Evolutionary conservation across 495 filamentous ascomycete species (phyloP).

Genomic region (Penicilliopsis zonata): DNA sequence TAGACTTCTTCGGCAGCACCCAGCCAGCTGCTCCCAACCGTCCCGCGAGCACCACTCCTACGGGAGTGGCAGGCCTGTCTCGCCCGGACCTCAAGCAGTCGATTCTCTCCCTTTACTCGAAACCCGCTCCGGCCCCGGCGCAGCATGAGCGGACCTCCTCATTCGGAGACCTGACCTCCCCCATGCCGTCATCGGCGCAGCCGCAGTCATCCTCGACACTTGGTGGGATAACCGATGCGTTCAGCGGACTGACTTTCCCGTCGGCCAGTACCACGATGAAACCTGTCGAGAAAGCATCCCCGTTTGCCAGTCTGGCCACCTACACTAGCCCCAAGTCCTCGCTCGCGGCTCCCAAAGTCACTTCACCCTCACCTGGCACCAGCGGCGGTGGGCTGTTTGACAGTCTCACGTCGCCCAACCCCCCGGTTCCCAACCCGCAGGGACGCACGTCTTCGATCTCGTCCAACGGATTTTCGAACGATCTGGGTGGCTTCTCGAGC

Average conservation of each 20-base stretch:
- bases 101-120: slow-evolving; percentile 89
- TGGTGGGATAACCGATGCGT: slow-evolving; percentile 76
- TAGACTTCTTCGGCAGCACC: slow-evolving; percentile 81
- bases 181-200: slow-evolving; percentile 24
- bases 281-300: slow-evolving; percentile 43
- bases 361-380: slow-evolving; percentile 40
- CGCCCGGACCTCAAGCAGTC: slow-evolving; percentile 94
- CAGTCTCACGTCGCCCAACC: slow-evolving; percentile 44
- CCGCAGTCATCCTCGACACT: slow-evolving; percentile 37
- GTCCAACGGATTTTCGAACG: slow-evolving; percentile 34
- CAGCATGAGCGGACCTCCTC: slow-evolving; percentile 48
- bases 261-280: slow-evolving; percentile 39
- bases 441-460: slow-evolving; percentile 28
- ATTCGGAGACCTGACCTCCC: slow-evolving; percentile 58
- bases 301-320: slow-evolving; percentile 63
- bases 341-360: slow-evolving; percentile 37
- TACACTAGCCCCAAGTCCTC: slow-evolving; percentile 45
- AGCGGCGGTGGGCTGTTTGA: slow-evolving; percentile 75
- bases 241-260: slow-evolving; percentile 68
- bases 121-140: slow-evolving; percentile 49
- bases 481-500: slow-evolving; percentile 37
- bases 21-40: slow-evolving; percentile 51
- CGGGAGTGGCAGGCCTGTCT: slow-evolving; percentile 49
- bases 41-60: slow-evolving; percentile 56
- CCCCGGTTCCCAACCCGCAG: slow-evolving; percentile 22